Conservation (phyloP, 2,329 filamentous ascomycete genomes). For the Cadophora luteo-olivacea region DNA sequence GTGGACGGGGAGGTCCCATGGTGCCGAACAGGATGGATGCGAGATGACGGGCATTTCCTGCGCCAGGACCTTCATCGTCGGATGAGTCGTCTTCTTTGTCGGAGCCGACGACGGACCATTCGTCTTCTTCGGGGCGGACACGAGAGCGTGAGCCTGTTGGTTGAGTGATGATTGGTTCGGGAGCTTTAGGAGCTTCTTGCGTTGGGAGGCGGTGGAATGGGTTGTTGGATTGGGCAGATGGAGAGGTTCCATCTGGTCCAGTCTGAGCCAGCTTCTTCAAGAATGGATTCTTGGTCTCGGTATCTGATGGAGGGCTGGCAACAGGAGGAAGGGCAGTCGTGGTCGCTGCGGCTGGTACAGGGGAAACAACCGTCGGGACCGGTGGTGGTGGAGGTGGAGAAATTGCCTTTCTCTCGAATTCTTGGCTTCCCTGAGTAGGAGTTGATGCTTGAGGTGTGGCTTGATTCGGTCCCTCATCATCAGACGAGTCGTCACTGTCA, state of each 20-base stretch:
- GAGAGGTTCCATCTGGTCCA: slow-evolving; percentile 51
- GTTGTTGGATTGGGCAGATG: slow-evolving; percentile 69
- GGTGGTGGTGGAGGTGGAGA: slow-evolving; percentile 56
- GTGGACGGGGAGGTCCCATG: slow-evolving; percentile 89
- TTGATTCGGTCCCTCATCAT: slow-evolving; percentile 75
- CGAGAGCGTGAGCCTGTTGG: slow-evolving; percentile 55
- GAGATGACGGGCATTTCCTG: slow-evolving; percentile 86
- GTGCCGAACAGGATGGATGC: slow-evolving; percentile 96
- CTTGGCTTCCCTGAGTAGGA: slow-evolving; percentile 60
- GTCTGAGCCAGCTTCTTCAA: slow-evolving; percentile 85
- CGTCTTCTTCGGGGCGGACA: slow-evolving; percentile 70
- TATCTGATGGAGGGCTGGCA: slow-evolving; percentile 63
- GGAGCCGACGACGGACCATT: slow-evolving; percentile 83
- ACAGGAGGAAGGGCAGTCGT: slow-evolving; percentile 55
- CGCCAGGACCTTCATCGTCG: slow-evolving; percentile 79
- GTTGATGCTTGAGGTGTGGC: slow-evolving; percentile 68
- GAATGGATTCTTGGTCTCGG: slow-evolving; percentile 93
- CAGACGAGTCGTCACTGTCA: slow-evolving; percentile 73
- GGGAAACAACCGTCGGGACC: slow-evolving; percentile 59
- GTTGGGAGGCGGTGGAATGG: slow-evolving; percentile 90
- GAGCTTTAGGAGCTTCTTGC: slow-evolving; percentile 56
- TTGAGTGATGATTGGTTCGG: slow-evolving; percentile 50
- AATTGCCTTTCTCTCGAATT: slow-evolving; percentile 59
- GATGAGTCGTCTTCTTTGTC: slow-evolving; percentile 76
- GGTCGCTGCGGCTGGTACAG: slow-evolving; percentile 46